Evolutionary conservation across 305 asterid genomes (phyloP), one percentile per base, ranked within the genome.

Genomic region (Rubia occidens): DNA sequence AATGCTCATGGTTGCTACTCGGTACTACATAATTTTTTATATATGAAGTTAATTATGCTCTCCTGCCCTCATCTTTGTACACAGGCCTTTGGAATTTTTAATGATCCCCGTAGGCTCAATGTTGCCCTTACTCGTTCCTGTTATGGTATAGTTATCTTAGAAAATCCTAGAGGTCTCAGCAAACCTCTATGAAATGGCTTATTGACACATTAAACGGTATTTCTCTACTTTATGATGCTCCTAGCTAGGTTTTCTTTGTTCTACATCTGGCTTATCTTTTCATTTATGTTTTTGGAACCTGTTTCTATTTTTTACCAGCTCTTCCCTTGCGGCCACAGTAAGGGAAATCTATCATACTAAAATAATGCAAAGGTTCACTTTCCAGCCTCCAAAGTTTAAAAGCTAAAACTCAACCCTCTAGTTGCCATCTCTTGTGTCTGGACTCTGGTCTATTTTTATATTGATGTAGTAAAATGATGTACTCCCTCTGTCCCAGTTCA

Each of bases 51-150:
- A 29, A 67, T 20, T 7, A 18, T 53, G 66, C 64, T 8, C 61
- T 39, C 71, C 64, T 60, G 59, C 51, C 44, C 32, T 62, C 35
- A 53, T 43, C 53, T 64, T 59, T 55, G 49, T 37, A 13, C 47
- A 45, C 68, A 91, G 99, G 99, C 98, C 69, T 91, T 91, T 82
- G 98, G 99, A 79, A 91, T 95, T 77, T 96, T 95, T 77, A 95
- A 95, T 81, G 99, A 95, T 77, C 99, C 99, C 21, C 95, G 99
- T 17, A 87, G 99, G 74, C 99, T 95, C 71, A 95, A 95, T 85
- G 99, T 95, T 70, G 99, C 99, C 66, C 97, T 95, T 69, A 95
- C 99, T 35, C 99, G 99, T 80, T 98, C 99, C 78, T 97, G 98
- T 63, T 95, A 95, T 84, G 99, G 99, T 71, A 89, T 91, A 75